A percentile compares a stretch with the other conserved stretches of the same genome.
phyloP scores from a whole-genome alignment of 2,329 filamentous ascomycete genomes.

The Sporothrix inflata region DNA sequence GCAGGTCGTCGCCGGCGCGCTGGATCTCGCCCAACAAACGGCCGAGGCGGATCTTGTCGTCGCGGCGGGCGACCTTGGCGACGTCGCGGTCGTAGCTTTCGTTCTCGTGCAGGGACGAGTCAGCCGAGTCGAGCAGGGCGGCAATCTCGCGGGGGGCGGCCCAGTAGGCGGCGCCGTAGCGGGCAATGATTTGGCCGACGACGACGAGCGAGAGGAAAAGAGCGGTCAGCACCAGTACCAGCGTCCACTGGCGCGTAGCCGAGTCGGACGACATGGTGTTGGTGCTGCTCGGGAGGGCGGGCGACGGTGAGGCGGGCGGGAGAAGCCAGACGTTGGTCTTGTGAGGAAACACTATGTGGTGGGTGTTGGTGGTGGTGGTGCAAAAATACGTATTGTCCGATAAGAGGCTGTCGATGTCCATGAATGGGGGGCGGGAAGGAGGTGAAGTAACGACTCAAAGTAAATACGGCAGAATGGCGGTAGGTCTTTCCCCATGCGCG shows the following conservation, averaged over 20 bases:
- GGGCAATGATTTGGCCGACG: conserved; percentile 54
- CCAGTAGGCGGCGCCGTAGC: conserved; percentile 59
- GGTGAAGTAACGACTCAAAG: not conserved
- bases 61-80: conserved; percentile 58
- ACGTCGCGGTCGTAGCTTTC: conserved; percentile 66
- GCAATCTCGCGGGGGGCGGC: conserved; percentile 61
- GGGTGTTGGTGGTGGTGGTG: conserved; percentile 2
- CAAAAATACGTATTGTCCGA: conserved; percentile 21
- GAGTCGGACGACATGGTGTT: conserved; percentile 55
- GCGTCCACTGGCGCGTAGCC: conserved; percentile 58
- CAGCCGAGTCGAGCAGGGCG: conserved; percentile 62
- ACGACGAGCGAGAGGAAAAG: conserved; percentile 60
- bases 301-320: not conserved
- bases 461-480: conserved; percentile 15
- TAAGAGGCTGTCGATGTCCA: conserved; percentile 17
- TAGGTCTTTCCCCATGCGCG: not conserved
- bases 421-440: not conserved
- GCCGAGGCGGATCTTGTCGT: conserved; percentile 64
- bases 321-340: conserved; percentile 1
- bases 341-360: not conserved
- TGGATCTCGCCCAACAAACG: conserved; percentile 65
- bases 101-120: conserved; percentile 66
- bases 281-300: conserved; percentile 23
- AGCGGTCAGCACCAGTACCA: conserved; percentile 61
- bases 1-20: conserved; percentile 61